Percentiles rank a stretch among this genome's conserved stretches.
These are phyloP conservation scores for Quercus wislizeni DNA, from an alignment of 306 rosid species.

Conservation along the genomic window DNA sequence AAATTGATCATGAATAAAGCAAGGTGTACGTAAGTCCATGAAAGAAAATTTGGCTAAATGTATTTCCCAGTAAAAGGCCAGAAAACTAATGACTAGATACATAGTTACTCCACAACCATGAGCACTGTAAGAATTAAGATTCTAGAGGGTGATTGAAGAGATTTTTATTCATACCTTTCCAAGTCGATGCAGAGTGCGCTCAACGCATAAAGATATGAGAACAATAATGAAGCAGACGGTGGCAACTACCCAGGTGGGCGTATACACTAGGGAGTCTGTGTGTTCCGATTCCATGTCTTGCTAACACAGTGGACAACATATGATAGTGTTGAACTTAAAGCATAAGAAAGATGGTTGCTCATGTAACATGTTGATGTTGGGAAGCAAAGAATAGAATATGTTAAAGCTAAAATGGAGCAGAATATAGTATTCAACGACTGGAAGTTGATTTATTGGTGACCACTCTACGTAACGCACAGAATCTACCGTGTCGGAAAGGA, in stretches of 20 bases:
- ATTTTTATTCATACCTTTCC: conserved; percentile 33
- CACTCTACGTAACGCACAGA: no score
- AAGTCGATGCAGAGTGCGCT: conserved; percentile 44
- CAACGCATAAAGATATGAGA: conserved; percentile 38
- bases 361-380: neutral
- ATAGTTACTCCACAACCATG: no score
- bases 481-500: no score
- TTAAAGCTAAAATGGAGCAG: neutral
- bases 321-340: no score
- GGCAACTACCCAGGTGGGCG: conserved; percentile 52
- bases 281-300: no score
- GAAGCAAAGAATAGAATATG: conserved; percentile 20
- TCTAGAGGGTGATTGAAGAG: neutral
- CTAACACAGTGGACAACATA: no score
- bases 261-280: conserved; percentile 31
- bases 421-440: no score
- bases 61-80: no score
- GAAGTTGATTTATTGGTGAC: no score
- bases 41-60: no score
- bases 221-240: conserved; percentile 42
- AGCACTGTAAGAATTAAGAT: neutral
- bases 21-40: neutral
- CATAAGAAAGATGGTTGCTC: no score
- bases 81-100: no score
- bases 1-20: neutral